phyloP scores from a whole-genome alignment of 208 protist genomes.

The Acanthamoeba healyi region DNA sequence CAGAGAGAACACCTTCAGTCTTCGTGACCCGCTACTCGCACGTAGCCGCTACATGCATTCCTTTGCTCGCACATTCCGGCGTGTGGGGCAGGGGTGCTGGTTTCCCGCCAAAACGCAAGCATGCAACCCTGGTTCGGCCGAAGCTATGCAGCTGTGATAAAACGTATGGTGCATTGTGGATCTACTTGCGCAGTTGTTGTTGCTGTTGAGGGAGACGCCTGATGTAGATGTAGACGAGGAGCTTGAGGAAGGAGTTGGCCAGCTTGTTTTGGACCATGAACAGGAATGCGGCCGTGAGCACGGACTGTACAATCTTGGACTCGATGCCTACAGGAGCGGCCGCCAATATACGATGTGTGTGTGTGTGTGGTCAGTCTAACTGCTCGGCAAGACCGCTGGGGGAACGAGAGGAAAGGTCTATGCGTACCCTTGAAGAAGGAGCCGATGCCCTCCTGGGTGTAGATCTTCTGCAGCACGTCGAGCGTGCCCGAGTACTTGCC shows the following conservation, averaged over 20 bases:
- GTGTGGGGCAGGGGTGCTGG: too few relatives aligned
- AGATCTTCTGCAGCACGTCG: slow-evolving; percentile 72
- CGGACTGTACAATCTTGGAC: slow-evolving; percentile 73
- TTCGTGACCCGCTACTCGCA: too few relatives aligned
- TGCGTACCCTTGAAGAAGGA: slow-evolving; percentile 73
- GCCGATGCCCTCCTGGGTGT: slow-evolving; percentile 49
- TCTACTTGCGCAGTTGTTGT: slow-evolving; percentile 21
- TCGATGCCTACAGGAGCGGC: slow-evolving; percentile 6
- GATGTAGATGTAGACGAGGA: slow-evolving; percentile 63
- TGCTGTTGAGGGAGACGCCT: background rate
- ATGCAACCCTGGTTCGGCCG: too few relatives aligned
- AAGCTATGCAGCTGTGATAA: too few relatives aligned
- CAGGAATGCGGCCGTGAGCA: slow-evolving; percentile 65
- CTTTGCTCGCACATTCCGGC: too few relatives aligned
- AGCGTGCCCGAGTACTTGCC: slow-evolving; percentile 68
- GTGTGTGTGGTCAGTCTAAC: background rate
- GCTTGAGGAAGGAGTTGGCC: slow-evolving; percentile 44
- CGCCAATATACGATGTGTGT: too few relatives aligned
- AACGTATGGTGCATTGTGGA: too few relatives aligned
- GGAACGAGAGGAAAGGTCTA: background rate
- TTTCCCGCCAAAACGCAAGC: too few relatives aligned
- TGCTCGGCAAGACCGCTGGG: background rate
- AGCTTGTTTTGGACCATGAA: slow-evolving; percentile 73
- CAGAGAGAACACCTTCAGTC: too few relatives aligned
- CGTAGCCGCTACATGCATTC: too few relatives aligned